Base-by-base conservation (phyloP, 2,329 filamentous ascomycete species). In the Nigrospora osmanthi region DNA sequence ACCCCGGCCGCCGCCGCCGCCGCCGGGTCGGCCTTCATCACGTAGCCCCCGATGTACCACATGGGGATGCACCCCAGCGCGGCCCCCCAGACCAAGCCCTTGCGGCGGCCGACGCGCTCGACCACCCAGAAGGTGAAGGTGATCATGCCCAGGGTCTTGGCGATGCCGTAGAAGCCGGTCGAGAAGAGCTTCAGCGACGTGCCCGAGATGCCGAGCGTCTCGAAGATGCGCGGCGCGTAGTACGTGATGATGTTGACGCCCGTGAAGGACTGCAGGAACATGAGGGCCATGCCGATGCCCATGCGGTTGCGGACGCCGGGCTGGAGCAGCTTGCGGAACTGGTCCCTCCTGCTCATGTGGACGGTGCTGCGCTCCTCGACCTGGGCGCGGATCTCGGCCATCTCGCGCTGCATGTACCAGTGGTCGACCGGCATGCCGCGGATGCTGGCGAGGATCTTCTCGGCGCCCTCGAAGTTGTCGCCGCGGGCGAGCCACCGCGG, bases 241-340 rank as follows among this genome's bases (percentile, higher is more conserved):
- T 81, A 82, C 4, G 75, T 76, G 42, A 83, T 80, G 31, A 81
- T 76, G 56, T 81, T 76, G 50, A 75, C 73, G 38, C 78, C 74
- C 31, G 71, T 75, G 56, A 81, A 52, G 37, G 53, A 52, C 43
- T 54, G 47, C 47, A 78, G 66, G 7, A 73, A 59, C 77, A 65
- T 28, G 74, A 80, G 73, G 68, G 78, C 52, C 73, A 67, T 33
- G 37, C 63, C 77, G 64, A 81, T 50, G 61, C 73, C 35, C 67
- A 70, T 14, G 59, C 73, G 10, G 72, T 76, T 62, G 23, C 62
- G 55, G 13, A 63, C 57, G 4, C 64, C 60, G 54, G 59, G 59
- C n/a, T 60, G 53, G 47, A 66, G 62, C 4, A 65, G 52, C 54
- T 62, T 64, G 52, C 52, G 54, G 48, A 63, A 52, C 49, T 56